A percentile compares a stretch with the other conserved stretches of the same genome.
Evolutionary conservation across 163 green algal species (phyloP).

Genomic region (Scenedesmus sp.): DNA sequence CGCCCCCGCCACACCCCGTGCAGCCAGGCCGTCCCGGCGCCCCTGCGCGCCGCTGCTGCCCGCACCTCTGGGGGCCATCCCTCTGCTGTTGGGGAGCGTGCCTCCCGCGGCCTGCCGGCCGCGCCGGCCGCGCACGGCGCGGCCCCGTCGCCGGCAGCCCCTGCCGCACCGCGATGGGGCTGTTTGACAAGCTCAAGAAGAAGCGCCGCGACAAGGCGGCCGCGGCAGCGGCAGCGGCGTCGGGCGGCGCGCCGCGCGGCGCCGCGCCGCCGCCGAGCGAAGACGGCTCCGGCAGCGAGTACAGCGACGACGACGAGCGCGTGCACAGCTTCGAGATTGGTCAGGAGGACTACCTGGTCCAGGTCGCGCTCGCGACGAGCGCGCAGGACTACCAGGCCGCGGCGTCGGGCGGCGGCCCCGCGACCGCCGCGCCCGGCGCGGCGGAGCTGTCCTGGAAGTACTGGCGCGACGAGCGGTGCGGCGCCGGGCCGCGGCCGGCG

Average conservation of each 20-base stretch:
- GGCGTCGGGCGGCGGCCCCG: not conserved
- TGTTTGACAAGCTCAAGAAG: constrained; percentile 35
- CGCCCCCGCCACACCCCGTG: too few relatives aligned
- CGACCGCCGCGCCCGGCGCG: too few relatives aligned
- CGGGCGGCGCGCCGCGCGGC: too few relatives aligned
- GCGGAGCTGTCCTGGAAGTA: constrained; percentile 39
- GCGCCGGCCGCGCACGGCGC: too few relatives aligned
- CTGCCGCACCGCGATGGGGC: constrained; percentile 10
- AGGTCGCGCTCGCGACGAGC: constrained; percentile 39
- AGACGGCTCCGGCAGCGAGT: constrained; percentile 32
- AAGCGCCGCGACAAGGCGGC: constrained; percentile 4
- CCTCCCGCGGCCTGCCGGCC: too few relatives aligned
- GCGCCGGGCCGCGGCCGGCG: not conserved
- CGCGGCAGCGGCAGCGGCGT: constrained; percentile 20
- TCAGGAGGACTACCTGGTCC: constrained; percentile 47
- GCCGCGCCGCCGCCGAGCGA: too few relatives aligned
- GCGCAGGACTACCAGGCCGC: constrained; percentile 32
- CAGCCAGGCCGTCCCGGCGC: too few relatives aligned
- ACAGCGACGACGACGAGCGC: constrained; percentile 41
- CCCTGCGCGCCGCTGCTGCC: too few relatives aligned
- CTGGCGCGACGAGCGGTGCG: constrained; percentile 26
- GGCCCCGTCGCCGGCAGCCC: too few relatives aligned
- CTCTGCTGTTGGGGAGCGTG: too few relatives aligned
- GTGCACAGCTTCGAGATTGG: constrained; percentile 48
- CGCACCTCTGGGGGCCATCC: too few relatives aligned